These are phyloP conservation scores for Euptelea pleiosperma DNA, from an alignment of 164 flowering plant genomes.

Conservation along the genomic window DNA sequence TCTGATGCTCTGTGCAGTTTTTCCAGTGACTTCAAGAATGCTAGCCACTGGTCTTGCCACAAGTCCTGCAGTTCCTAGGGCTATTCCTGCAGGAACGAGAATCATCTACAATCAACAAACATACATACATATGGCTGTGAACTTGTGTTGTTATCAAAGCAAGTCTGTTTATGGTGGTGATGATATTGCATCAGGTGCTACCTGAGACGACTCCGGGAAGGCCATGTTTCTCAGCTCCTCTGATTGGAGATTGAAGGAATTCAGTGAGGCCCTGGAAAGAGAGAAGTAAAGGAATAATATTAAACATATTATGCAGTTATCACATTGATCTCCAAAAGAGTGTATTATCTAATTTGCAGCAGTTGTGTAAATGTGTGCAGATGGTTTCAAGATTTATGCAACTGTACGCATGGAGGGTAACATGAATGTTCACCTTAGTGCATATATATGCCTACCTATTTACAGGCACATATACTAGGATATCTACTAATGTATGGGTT, in stretches of 20 bases:
- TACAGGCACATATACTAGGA: too few relatives aligned
- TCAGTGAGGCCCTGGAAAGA: conserved; percentile 84
- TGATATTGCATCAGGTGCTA: conserved; percentile 17
- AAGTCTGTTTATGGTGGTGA: not conserved
- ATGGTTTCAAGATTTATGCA: too few relatives aligned
- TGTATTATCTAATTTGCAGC: too few relatives aligned
- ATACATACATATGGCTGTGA: not conserved
- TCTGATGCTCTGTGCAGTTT: conserved; percentile 95
- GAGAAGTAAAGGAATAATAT: not conserved
- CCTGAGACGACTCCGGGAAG: conserved; percentile 96
- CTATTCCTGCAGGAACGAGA: conserved; percentile 58
- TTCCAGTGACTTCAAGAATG: conserved; percentile 91
- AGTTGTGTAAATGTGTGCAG: too few relatives aligned
- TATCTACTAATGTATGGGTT: too few relatives aligned
- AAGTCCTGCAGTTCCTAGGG: conserved; percentile 80
- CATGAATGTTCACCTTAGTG: too few relatives aligned
- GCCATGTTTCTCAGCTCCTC: conserved; percentile 96
- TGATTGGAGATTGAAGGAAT: conserved; percentile 85
- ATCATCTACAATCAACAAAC: not conserved
- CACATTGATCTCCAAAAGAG: not conserved
- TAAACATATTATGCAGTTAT: not conserved
- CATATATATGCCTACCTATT: too few relatives aligned
- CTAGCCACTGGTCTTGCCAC: conserved; percentile 96
- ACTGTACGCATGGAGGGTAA: too few relatives aligned
- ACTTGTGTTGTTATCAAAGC: too few relatives aligned